Conservation (phyloP, 306 rosid genomes). For the Corylus avellana region DNA sequence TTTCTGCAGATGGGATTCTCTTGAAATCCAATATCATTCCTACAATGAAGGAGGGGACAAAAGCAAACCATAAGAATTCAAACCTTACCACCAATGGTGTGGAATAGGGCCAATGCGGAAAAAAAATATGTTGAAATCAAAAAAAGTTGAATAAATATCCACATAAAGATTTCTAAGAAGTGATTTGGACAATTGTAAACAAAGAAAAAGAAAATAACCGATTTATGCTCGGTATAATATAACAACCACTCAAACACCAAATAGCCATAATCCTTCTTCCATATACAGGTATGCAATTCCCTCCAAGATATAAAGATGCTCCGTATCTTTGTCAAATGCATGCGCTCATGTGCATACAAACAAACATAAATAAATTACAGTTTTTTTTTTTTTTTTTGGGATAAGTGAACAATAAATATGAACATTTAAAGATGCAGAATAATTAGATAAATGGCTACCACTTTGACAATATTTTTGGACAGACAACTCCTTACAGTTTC, state of each 20-base stretch:
- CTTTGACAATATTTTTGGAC: neutral
- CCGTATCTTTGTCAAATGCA: neutral
- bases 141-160: neutral
- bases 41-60: conserved; percentile 12
- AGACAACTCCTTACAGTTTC: neutral
- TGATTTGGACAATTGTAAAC: neutral
- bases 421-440: neutral
- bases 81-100: neutral
- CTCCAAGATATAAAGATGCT: too few relatives aligned
- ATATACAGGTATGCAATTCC: too few relatives aligned
- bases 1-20: conserved; percentile 45
- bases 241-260: neutral
- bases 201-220: neutral
- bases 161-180: neutral
- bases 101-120: neutral
- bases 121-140: neutral
- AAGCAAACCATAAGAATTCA: neutral
- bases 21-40: conserved; percentile 67
- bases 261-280: neutral
- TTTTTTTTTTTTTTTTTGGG: neutral
- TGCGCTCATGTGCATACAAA: neutral
- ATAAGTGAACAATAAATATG: neutral
- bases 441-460: neutral
- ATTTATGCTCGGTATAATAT: neutral
- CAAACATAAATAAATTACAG: neutral